Evolutionary conservation across 179 eudicot genomes (phyloP).

Genomic region (Camellia oleifera): DNA sequence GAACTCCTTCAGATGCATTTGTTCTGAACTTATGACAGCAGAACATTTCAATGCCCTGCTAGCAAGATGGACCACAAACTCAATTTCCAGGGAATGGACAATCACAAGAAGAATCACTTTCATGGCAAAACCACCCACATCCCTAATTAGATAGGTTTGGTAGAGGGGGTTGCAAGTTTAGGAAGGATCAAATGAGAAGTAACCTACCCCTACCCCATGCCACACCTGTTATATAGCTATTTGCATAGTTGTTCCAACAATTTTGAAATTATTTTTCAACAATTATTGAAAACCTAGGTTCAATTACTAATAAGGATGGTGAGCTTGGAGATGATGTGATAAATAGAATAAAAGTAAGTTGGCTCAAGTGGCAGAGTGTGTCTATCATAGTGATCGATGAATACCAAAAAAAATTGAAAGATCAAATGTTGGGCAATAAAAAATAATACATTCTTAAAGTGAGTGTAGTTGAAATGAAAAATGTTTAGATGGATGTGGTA

Average conservation of each 20-base stretch:
- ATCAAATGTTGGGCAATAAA: too few species aligned
- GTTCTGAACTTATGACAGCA: neutral
- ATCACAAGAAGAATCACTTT: neutral
- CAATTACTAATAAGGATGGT: too few species aligned
- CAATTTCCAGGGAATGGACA: neutral
- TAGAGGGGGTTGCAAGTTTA: neutral
- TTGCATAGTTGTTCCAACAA: neutral
- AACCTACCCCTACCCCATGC: neutral
- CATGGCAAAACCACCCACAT: neutral
- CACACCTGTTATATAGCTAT: neutral
- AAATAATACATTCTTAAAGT: too few species aligned
- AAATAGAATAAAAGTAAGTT: too few species aligned
- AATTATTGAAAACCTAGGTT: neutral
- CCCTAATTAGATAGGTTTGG: neutral
- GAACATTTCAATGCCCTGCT: neutral
- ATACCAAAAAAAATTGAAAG: too few species aligned
- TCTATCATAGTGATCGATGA: too few species aligned
- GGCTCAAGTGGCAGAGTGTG: too few species aligned
- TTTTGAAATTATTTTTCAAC: neutral
- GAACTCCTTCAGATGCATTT: neutral
- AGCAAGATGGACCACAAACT: neutral
- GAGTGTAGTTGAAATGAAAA: too few species aligned
- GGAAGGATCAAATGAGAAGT: conserved; percentile 1
- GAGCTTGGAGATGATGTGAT: too few species aligned
- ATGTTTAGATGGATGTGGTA: too few species aligned